Percentiles rank a stretch among this genome's conserved stretches.
Conservation (phyloP, 2,329 filamentous ascomycete species). For the Ophiobolus disseminans region DNA sequence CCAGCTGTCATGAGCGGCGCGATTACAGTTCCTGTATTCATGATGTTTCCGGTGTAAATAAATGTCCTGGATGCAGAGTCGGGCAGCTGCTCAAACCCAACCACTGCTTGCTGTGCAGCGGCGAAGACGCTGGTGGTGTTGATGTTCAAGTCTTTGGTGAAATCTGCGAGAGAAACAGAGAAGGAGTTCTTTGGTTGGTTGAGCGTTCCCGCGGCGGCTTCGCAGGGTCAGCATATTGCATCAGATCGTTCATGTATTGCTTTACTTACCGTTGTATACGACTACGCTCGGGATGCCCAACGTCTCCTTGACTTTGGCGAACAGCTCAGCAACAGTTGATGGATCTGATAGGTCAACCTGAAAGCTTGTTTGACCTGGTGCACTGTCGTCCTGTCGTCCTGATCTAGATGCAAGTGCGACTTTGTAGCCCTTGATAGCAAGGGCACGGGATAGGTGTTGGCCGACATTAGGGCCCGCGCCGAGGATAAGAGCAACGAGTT, state of each 20-base stretch:
- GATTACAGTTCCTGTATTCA: conserved; percentile 38
- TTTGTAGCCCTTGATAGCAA: conserved; percentile 27
- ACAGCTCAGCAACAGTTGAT: conserved; percentile 35
- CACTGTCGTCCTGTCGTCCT: conserved; percentile 24
- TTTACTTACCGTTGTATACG: conserved; percentile 51
- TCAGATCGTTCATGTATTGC: no score
- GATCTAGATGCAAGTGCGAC: conserved; percentile 28
- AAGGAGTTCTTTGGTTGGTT: conserved; percentile 1
- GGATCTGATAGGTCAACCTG: conserved; percentile 49
- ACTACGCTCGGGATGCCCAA: conserved; percentile 51
- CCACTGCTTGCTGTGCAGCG: conserved; percentile 51
- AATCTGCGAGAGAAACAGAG: conserved; percentile 33
- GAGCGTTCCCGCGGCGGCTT: conserved; percentile 4
- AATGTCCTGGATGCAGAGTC: conserved; percentile 47
- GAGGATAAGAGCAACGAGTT: conserved; percentile 27
- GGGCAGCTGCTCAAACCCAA: conserved; percentile 42
- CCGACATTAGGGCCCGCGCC: conserved; percentile 30
- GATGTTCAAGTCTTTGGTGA: conserved; percentile 42
- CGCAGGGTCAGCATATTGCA: neutral
- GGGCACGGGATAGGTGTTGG: conserved; percentile 1
- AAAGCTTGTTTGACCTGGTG: conserved; percentile 37
- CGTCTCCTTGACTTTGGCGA: conserved; percentile 47
- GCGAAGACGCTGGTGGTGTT: conserved; percentile 50
- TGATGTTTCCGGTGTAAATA: conserved; percentile 54
- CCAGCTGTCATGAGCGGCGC: conserved; percentile 43